Evolutionary conservation across 176 grass and related monocot species (phyloP), one percentile per base, ranked within the genome.

Genomic region (Eremochloa ophiuroides): DNA sequence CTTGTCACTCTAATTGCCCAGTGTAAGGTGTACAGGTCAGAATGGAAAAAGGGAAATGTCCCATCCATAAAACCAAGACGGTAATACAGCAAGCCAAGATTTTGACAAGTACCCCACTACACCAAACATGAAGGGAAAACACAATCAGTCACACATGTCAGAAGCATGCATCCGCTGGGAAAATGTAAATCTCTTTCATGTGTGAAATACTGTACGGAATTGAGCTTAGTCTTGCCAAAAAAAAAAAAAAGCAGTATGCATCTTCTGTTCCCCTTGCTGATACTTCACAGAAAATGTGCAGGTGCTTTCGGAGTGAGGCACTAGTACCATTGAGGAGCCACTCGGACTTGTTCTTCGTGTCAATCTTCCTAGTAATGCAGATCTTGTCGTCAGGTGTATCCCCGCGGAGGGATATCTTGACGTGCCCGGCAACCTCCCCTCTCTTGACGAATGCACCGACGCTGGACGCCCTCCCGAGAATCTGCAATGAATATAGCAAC

Each of bases 381-480:
- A 95, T 88, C 53, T 69, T 89, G 46, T 84, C 66, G 23, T 80
- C 65, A 2, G 87, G 79, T 2, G 86, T 73, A 44, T 90, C 63
- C 5, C 90, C 93, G 51, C 93, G 90, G 18, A 98, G 75, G n/a
- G 88, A 90, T 86, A 95, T 86, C 83, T 88, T 91, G 73, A 95
- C 92, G 39, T 95, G 88, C 1, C 96, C 93, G 37, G 91, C 84
- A 2, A 85, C 93, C 76, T 95, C 93, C 4, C 93, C 93, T 69
- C 93, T 85, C 77, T 95, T 99, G 62, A 95, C 96, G 46, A 95
- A 99, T 10, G 91, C 93, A 7, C 85, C 77, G 25, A 95, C 69
- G 79, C 85, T 99, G 62, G 88, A 82, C 2, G 96, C 93, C 80
- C 93, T 89, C 85, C 96, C 96, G 14, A 98, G 93, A 68, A 98